These are phyloP conservation scores for Talaromyces stipitatus DNA, from an alignment of 495 filamentous ascomycete genomes.

Conservation along the genomic window DNA sequence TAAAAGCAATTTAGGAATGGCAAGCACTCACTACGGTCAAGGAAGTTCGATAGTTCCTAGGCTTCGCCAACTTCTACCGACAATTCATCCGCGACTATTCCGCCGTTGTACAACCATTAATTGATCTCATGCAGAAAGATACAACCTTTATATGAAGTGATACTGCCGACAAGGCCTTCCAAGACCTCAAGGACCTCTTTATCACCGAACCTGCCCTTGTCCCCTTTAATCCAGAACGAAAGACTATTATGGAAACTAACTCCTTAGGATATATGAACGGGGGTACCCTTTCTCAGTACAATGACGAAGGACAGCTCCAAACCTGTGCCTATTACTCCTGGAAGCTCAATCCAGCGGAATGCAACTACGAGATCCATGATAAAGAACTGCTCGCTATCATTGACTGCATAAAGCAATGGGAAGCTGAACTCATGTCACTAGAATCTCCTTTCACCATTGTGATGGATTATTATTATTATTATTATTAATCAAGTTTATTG, in stretches of 20 bases:
- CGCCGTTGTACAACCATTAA: conserved; percentile 10
- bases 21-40: conserved; percentile 11
- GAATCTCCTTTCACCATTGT: conserved; percentile 13
- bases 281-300: conserved; percentile 16
- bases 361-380: conserved; percentile 22
- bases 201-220: conserved; percentile 13
- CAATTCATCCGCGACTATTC: conserved; percentile 21
- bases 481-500: too few relatives aligned
- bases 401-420: conserved; percentile 20
- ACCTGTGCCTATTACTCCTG: conserved; percentile 21
- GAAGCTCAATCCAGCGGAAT: conserved; percentile 15
- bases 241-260: conserved; percentile 17
- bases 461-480: conserved; percentile 26
- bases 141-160: conserved; percentile 29
- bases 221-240: conserved; percentile 13
- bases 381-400: conserved; percentile 32
- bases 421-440: conserved; percentile 14
- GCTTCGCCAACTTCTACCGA: conserved; percentile 29
- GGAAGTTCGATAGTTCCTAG: conserved; percentile 18
- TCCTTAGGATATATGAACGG: conserved; percentile 12
- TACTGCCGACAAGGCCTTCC: conserved; percentile 60
- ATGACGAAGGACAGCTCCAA: conserved; percentile 11
- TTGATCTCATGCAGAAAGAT: conserved; percentile 11
- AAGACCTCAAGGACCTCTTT: conserved; percentile 44
- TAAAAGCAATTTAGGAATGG: conserved; percentile 19